These are phyloP conservation scores for Fusarium pininemorale DNA, from an alignment of 2,329 filamentous ascomycete species.

Conservation along the genomic window DNA sequence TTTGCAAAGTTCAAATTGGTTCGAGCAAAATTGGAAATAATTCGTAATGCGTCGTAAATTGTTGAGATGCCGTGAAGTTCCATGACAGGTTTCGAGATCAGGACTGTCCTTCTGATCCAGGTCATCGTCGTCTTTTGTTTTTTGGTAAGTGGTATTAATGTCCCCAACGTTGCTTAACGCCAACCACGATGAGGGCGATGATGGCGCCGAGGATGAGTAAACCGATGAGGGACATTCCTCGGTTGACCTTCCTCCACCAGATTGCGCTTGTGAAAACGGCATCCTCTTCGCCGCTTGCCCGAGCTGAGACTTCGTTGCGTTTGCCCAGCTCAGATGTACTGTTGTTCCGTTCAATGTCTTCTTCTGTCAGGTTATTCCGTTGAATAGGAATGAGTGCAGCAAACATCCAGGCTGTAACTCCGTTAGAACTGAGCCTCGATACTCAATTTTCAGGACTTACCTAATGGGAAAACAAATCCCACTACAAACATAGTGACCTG, in stretches of 20 bases:
- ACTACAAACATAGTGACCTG: constrained; percentile 79
- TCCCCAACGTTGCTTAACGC: constrained; percentile 61
- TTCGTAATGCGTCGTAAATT: constrained; percentile 42
- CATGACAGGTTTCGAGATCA: constrained; percentile 14
- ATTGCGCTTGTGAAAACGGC: constrained; percentile 60
- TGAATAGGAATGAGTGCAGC: constrained; percentile 80
- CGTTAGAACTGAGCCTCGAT: constrained; percentile 22
- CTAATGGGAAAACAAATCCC: constrained; percentile 81
- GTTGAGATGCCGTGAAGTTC: constrained; percentile 38
- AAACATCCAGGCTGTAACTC: constrained; percentile 75
- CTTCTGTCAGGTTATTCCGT: constrained; percentile 59
- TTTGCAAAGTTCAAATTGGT: constrained; percentile 25
- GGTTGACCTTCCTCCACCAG: constrained; percentile 70
- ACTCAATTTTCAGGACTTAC: constrained; percentile 54
- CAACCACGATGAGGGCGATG: constrained; percentile 61
- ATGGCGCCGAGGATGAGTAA: constrained; percentile 63
- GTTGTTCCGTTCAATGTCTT: constrained; percentile 60
- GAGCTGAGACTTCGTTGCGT: constrained; percentile 48
- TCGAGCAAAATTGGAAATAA: constrained; percentile 30
- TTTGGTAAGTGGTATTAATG: constrained; percentile 25
- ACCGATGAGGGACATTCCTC: constrained; percentile 66
- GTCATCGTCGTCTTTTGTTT: constrained; percentile 30
- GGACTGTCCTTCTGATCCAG: neutral
- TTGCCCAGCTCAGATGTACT: constrained; percentile 53
- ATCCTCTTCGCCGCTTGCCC: constrained; percentile 52